Evolutionary conservation across 164 flowering plant genomes (phyloP), one percentile per base, ranked within the genome.

Genomic region (Umbilicus rupestris): DNA sequence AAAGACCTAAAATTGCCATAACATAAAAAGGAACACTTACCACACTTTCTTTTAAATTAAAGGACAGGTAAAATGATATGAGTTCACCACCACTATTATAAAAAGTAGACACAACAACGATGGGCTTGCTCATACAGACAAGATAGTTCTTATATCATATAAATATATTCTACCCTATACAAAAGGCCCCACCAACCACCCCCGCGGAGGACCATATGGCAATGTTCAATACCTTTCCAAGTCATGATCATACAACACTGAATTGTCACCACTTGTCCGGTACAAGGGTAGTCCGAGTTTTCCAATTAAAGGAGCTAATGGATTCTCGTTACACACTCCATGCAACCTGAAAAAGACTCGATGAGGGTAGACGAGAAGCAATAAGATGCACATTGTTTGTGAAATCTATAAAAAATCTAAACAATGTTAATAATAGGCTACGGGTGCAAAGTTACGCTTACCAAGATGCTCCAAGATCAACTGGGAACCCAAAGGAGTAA

Each of bases 211-310:
- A n/a, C 52, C 8, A 12, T 20, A 41, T 59, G 39, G 0, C n/a
- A 29, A 2, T 49, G 17, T 31, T 37, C 17, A 39, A 20, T 52
- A 67, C 97, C 97, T 91, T 70, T 95, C 99, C 64, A 95, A 69
- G 70, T 95, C 99, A 80, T 95, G 97, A 77, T 95, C 99, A 82
- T 92, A 92, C 73, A 95, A 66, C 62, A 92, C 94, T 30, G 99
- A 95, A 78, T 95, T 87, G 76, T 92, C 99, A 63, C 96, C 97
- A 71, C 99, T 92, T 2, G 99, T 95, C 59, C 99, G 89, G 69
- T 95, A 92, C 39, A 92, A 79, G 0, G 97, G 99, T 49, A 92
- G 71, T 47, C 94, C 97, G 14, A 95, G 73, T 75, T 84, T 85
- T 19, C 94, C 85, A 69, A 95, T 95, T 71, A 95, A 50, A 9